Evolutionary conservation across 1,284 basidiomycete species (phyloP).

Genomic region (Sporisorium graminicola): DNA sequence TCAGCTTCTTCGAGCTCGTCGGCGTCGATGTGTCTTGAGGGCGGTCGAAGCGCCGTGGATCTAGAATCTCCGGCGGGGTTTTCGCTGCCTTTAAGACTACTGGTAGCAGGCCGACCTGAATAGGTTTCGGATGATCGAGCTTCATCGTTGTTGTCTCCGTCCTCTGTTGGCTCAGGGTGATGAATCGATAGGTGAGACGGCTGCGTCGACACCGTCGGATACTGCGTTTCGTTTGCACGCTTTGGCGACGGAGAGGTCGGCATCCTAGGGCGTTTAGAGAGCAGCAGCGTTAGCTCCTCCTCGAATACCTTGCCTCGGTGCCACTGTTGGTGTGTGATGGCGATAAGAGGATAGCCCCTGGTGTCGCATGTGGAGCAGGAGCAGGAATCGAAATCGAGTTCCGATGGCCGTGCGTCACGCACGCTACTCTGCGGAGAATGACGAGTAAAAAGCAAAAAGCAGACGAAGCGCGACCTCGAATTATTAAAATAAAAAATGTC

Average conservation of each 20-base stretch:
- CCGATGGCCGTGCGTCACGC: background rate
- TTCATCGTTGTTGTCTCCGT: background rate
- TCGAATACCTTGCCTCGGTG: background rate
- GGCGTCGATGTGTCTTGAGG: conserved; percentile 6
- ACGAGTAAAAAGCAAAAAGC: conserved; percentile 2
- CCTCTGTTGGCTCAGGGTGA: background rate
- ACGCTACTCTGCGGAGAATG: conserved; percentile 4
- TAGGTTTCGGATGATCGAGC: background rate
- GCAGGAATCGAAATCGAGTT: no score
- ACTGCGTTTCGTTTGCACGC: background rate
- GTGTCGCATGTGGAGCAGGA: background rate
- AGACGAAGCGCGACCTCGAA: background rate
- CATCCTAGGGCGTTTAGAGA: background rate
- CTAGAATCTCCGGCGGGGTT: conserved; percentile 1
- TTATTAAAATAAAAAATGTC: conserved; percentile 20
- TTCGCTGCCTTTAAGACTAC: background rate
- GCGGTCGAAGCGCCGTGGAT: background rate
- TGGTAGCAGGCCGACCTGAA: background rate
- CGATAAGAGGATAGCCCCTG: background rate
- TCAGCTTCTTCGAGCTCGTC: conserved; percentile 52
- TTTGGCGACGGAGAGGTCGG: conserved; percentile 7
- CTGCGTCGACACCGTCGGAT: conserved; percentile 27
- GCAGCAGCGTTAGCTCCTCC: background rate
- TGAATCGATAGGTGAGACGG: conserved; percentile 18
- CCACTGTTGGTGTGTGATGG: background rate